These are phyloP conservation scores for Rhodotorula sphaerocarpa DNA, from an alignment of 768 basidiomycete species.

Conservation along the genomic window DNA sequence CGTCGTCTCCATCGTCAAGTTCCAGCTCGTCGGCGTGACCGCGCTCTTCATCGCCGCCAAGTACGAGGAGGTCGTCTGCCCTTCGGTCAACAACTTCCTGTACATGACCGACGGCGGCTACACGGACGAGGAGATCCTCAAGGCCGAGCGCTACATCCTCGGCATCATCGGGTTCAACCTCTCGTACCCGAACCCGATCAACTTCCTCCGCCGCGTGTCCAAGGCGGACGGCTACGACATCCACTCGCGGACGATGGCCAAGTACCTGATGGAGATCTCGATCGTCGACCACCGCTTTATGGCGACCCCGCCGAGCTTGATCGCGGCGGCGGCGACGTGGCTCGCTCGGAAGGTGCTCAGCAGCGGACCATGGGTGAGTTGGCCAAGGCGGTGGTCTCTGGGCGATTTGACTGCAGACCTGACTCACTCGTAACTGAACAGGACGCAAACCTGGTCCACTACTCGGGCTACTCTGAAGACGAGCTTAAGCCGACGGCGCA, in stretches of 20 bases:
- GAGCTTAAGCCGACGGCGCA: conserved; percentile 72
- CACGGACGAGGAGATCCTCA: conserved; percentile 68
- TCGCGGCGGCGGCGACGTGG: conserved; percentile 81
- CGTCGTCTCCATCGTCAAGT: conserved; percentile 67
- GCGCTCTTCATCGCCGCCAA: conserved; percentile 82
- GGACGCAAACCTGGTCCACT: conserved; percentile 79
- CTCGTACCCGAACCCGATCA: conserved; percentile 77
- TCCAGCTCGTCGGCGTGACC: conserved; percentile 83
- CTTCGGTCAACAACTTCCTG: conserved; percentile 70
- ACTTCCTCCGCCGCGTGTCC: conserved; percentile 77
- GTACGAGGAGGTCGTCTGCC: conserved; percentile 85
- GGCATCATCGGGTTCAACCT: conserved; percentile 79
- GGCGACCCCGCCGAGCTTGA: conserved; percentile 61
- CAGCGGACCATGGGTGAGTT: conserved; percentile 75
- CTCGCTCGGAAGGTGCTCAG: conserved; percentile 69
- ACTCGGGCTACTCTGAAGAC: conserved; percentile 72
- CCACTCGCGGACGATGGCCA: conserved; percentile 74
- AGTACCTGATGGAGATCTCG: conserved; percentile 81
- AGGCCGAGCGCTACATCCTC: conserved; percentile 80
- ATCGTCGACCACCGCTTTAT: conserved; percentile 73
- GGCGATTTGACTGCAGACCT: no score
- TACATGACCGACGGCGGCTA: conserved; percentile 70
- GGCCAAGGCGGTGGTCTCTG: neutral
- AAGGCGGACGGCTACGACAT: conserved; percentile 89
- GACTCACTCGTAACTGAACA: conserved; percentile 41